Evolutionary conservation across 208 protist species (phyloP), one percentile per base, ranked within the genome.

Genomic region (Lotmaria passim): DNA sequence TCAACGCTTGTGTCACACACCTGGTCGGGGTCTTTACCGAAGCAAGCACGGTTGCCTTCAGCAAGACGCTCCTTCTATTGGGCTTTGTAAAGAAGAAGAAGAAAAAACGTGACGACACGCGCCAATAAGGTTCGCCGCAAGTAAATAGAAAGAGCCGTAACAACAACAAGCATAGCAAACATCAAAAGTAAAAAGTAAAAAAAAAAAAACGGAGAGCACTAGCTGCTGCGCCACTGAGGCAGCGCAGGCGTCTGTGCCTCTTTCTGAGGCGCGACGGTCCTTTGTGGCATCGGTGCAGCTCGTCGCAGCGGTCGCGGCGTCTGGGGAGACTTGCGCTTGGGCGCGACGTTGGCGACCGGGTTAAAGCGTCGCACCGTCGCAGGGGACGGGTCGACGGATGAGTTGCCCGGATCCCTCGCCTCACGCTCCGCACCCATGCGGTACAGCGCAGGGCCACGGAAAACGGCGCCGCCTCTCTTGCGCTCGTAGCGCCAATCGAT

Each of bases 401-500:
- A 43, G 61, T 75, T 75, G 28, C 85, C 82, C 10, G 75, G 64
- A 19, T 93, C 87, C 10, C 7, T 28, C 12, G 82, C 80, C 67
- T 95, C 85, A 23, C 85, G 78, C 56, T 81, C 34, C 5, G 74
- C 86, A 2, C 90, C 90, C 55, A 93, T 79, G 21, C 74, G 50
- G 70, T 96, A 96, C 63, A 93, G 83, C 39, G 77, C 73, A 23
- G 90, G 90, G 7, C 90, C 90, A 15, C 84, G 75, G 33, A 96
- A 91, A 6, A 91, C 66, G 7, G 87, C 64, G 0, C 90, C 90
- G 19, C 90, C 87, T 11, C 64, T 64, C 71, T 91, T 91, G 58
- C 80, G 82, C 70, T 96, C 90, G 51, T 93, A 93, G 28, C 87
- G 84, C 85, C 87, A 96, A 67, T 96, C 90, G 67, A 96, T 89